Evolutionary conservation across 305 asterid genomes (phyloP).

Genomic region (Withania somnifera): DNA sequence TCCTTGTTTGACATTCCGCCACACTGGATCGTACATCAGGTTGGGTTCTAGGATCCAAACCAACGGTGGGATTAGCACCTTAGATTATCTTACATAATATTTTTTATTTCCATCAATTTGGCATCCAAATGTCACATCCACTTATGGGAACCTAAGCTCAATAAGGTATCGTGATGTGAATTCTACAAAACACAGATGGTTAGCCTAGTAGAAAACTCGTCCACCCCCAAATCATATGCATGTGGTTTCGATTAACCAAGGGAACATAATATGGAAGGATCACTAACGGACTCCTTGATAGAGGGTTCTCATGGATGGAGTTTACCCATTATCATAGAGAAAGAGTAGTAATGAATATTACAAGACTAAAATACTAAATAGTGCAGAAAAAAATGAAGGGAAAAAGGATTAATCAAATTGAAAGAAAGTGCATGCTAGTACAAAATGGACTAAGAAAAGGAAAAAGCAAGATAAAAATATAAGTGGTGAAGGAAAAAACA

Average conservation of each 20-base stretch:
- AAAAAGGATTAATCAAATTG: neutral
- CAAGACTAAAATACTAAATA: neutral
- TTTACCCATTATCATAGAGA: neutral
- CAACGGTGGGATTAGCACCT: neutral
- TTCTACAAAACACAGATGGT: neutral
- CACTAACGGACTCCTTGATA: neutral
- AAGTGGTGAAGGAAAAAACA: neutral
- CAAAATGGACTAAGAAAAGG: neutral
- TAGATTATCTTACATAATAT: neutral
- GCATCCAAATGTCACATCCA: neutral
- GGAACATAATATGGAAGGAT: neutral
- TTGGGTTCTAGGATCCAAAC: neutral
- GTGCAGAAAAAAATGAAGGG: neutral
- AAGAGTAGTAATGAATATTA: neutral
- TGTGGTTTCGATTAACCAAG: neutral
- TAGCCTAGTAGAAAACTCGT: neutral
- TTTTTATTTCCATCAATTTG: neutral
- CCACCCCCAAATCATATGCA: neutral
- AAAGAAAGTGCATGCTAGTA: neutral
- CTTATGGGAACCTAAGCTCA: neutral
- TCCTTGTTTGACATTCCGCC: neutral
- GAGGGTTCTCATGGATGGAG: neutral
- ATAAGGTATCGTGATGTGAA: neutral
- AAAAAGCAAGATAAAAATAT: neutral
- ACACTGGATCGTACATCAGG: neutral